Percentiles rank a stretch among this genome's conserved stretches.
Conservation (phyloP, 495 filamentous ascomycete genomes). For the Ramalina intermedia region DNA sequence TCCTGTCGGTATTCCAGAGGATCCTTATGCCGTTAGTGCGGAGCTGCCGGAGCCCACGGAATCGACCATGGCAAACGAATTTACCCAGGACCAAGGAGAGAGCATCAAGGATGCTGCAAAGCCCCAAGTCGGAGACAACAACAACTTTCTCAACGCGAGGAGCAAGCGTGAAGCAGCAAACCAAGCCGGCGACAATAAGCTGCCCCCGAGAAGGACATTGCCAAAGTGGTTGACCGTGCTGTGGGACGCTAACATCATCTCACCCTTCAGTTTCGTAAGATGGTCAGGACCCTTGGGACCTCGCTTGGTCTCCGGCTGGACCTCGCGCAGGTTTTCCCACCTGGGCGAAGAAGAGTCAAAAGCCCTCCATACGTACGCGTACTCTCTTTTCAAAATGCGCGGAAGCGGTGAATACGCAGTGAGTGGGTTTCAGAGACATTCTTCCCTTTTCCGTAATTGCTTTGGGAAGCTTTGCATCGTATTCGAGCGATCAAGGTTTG, state of each 20-base stretch:
- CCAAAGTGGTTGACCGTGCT: conserved; percentile 80
- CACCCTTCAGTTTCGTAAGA: conserved; percentile 80
- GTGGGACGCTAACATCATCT: conserved; percentile 87
- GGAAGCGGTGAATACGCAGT: conserved; percentile 88
- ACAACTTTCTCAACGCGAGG: conserved; percentile 42
- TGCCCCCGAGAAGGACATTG: conserved; percentile 44
- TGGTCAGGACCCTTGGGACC: conserved; percentile 87
- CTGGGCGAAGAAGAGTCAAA: conserved; percentile 68
- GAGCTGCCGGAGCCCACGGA: conserved; percentile 64
- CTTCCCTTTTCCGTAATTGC: too few species aligned
- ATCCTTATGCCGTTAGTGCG: conserved; percentile 76
- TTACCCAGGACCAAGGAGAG: conserved; percentile 56
- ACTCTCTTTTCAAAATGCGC: conserved; percentile 81
- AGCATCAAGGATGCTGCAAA: conserved; percentile 29
- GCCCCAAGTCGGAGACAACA: conserved; percentile 34
- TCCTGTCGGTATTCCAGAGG: conserved; percentile 88
- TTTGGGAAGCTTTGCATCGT: too few species aligned
- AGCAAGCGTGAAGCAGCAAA: conserved; percentile 23
- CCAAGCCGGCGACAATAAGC: conserved; percentile 18
- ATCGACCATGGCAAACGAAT: conserved; percentile 55
- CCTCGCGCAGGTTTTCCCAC: conserved; percentile 78
- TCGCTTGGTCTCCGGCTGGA: conserved; percentile 88
- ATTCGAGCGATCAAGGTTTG: too few species aligned
- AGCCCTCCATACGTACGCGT: conserved; percentile 80
- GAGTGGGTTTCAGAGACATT: too few species aligned